A percentile compares a stretch with the other conserved stretches of the same genome.
Conservation (phyloP, 129 eudicot species). For the Logfia minima region DNA sequence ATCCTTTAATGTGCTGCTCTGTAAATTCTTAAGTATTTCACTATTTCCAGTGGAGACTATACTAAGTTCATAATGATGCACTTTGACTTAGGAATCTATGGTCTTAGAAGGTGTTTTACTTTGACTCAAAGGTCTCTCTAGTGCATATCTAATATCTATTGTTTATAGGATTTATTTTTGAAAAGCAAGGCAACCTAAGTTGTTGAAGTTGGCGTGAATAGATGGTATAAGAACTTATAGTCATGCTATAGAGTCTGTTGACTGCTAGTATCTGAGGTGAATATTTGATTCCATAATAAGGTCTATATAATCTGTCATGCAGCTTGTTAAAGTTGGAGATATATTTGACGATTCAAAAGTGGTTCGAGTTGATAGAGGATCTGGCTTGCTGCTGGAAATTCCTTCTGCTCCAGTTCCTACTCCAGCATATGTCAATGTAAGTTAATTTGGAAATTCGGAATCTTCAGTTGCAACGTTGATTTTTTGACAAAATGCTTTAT, state of each 20-base stretch:
- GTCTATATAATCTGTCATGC: constrained; percentile 28
- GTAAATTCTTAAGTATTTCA: neutral
- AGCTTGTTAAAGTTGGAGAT: constrained; percentile 83
- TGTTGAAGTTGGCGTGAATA: no score
- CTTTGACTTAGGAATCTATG: neutral
- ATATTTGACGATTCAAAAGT: constrained; percentile 77
- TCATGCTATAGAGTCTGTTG: neutral
- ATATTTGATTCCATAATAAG: neutral
- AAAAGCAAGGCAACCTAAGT: no score
- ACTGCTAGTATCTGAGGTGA: constrained; percentile 5
- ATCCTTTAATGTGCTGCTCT: neutral
- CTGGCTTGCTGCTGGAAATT: constrained; percentile 73
- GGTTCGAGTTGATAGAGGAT: constrained; percentile 75
- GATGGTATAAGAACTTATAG: neutral
- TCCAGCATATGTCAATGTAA: constrained; percentile 87
- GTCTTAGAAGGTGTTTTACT: no score
- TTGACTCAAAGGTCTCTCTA: neutral
- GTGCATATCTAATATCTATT: neutral
- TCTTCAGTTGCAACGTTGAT: neutral
- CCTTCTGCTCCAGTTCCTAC: constrained; percentile 76
- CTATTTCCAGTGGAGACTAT: neutral
- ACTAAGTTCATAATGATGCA: neutral
- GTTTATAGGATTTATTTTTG: neutral
- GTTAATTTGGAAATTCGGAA: constrained; percentile 20
- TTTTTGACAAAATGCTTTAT: neutral